phyloP scores from a whole-genome alignment of 257 asterid genomes.

The Parsonsia alboflavescens region DNA sequence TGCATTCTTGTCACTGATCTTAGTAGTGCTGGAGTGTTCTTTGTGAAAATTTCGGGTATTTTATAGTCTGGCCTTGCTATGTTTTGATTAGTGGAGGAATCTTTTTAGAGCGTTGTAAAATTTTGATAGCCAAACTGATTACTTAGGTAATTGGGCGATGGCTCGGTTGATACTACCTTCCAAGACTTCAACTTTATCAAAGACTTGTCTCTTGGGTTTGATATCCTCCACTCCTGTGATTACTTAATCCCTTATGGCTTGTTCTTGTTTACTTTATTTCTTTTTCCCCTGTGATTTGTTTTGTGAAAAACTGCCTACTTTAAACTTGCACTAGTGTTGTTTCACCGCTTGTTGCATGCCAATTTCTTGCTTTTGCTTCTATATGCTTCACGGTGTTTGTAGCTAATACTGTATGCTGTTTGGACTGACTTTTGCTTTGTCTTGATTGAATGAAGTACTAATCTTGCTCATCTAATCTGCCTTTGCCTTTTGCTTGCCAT shows the following conservation, averaged over 20 bases:
- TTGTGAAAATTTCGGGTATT: slow-evolving; percentile 3
- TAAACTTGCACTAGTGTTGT: not conserved
- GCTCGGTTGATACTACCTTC: slow-evolving; percentile 79
- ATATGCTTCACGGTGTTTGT: not conserved
- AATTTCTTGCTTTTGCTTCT: not conserved
- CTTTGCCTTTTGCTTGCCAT: not conserved
- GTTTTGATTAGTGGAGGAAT: slow-evolving; percentile 17
- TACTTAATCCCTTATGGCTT: slow-evolving; percentile 31
- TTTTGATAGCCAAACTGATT: not conserved
- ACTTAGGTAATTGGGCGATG: slow-evolving; percentile 47
- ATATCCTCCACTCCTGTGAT: slow-evolving; percentile 76
- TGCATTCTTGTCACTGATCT: slow-evolving; percentile 3
- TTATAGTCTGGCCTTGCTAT: slow-evolving; percentile 18
- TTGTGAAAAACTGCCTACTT: not conserved
- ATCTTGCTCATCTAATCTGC: not conserved
- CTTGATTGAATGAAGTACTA: not conserved
- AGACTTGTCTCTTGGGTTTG: slow-evolving; percentile 79
- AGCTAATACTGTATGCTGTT: not conserved
- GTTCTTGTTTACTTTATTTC: not conserved
- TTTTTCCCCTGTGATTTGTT: not conserved
- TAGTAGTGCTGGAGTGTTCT: slow-evolving; percentile 13
- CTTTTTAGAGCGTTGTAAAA: slow-evolving; percentile 8
- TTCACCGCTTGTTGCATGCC: not conserved
- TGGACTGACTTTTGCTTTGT: not conserved
- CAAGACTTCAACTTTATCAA: slow-evolving; percentile 69